These are phyloP conservation scores for Blastocystis sp. DNA, from an alignment of 352 stramenopile genomes.

Conservation along the genomic window DNA sequence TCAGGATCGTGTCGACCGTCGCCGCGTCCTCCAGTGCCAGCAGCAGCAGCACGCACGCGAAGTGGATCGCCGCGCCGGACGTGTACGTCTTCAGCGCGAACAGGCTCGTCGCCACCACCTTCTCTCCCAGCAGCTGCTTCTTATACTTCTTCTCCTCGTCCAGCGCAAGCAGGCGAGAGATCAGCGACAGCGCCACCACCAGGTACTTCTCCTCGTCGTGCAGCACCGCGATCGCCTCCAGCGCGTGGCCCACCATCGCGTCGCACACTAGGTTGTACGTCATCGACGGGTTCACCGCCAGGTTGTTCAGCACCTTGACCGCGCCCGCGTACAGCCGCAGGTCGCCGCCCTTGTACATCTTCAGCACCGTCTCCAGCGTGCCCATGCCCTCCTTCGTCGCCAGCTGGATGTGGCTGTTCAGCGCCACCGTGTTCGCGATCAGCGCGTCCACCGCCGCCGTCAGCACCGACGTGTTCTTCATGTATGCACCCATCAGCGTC, in stretches of 20 bases:
- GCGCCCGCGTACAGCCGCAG: constrained; percentile 25
- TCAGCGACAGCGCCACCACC: constrained; percentile 52
- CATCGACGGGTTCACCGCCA: constrained; percentile 11
- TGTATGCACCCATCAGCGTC: background rate
- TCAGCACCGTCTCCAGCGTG: constrained; percentile 21
- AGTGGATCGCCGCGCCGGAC: constrained; percentile 8
- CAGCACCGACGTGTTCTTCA: constrained; percentile 38
- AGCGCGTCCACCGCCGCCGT: constrained; percentile 18
- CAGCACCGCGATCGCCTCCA: constrained; percentile 38
- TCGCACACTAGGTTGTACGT: constrained; percentile 30
- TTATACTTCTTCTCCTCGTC: constrained; percentile 18
- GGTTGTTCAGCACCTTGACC: constrained; percentile 53
- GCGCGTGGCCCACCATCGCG: background rate
- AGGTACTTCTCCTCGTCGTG: constrained; percentile 35
- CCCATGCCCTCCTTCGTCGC: constrained; percentile 18
- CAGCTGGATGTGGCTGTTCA: constrained; percentile 55
- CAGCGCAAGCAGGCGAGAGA: background rate
- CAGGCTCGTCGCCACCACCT: background rate
- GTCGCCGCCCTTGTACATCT: constrained; percentile 8
- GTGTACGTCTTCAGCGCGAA: constrained; percentile 31
- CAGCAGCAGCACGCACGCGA: constrained; percentile 29
- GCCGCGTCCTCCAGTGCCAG: constrained; percentile 30
- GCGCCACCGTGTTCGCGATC: constrained; percentile 2
- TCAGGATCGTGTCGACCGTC: background rate
- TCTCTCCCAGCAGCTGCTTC: constrained; percentile 35